These are phyloP conservation scores for Erythrobasidium hasegawianum DNA, from an alignment of 1,284 basidiomycete genomes.

Conservation along the genomic window DNA sequence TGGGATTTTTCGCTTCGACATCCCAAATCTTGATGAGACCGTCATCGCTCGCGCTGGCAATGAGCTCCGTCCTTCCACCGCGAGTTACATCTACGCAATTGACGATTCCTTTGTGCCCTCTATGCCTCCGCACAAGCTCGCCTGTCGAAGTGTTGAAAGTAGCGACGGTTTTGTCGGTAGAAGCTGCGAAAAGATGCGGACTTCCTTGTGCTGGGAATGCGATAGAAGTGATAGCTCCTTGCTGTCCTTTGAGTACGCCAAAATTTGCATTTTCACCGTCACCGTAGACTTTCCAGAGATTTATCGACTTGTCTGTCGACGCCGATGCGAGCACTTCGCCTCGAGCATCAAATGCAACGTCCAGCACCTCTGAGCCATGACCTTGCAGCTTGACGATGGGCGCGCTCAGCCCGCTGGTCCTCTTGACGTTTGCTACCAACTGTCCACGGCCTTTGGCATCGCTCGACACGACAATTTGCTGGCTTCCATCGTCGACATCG, in stretches of 20 bases:
- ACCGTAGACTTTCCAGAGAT: constrained; percentile 45
- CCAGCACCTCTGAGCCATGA: constrained; percentile 44
- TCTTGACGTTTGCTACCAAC: constrained; percentile 41
- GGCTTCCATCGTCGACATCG: constrained; percentile 35
- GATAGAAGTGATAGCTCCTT: constrained; percentile 32
- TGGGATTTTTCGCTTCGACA: constrained; percentile 67
- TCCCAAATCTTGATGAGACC: constrained; percentile 85
- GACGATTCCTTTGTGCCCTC: constrained; percentile 81
- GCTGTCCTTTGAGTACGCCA: constrained; percentile 27
- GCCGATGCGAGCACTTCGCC: constrained; percentile 45
- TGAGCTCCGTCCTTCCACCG: constrained; percentile 65
- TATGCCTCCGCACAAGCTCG: constrained; percentile 63
- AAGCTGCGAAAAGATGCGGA: constrained; percentile 65
- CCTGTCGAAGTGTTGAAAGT: constrained; percentile 73
- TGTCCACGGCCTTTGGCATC: constrained; percentile 38
- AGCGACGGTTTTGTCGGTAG: constrained; percentile 74
- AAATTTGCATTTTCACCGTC: constrained; percentile 39
- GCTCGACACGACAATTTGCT: constrained; percentile 41
- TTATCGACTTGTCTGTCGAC: constrained; percentile 44
- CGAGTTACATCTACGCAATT: constrained; percentile 79
- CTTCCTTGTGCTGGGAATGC: constrained; percentile 35
- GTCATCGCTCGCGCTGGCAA: constrained; percentile 82
- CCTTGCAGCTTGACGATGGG: constrained; percentile 45
- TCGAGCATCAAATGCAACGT: constrained; percentile 45
- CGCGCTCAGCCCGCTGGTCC: constrained; percentile 43